Base-by-base conservation (phyloP, 306 rosid species). In the Vigna radiata region DNA sequence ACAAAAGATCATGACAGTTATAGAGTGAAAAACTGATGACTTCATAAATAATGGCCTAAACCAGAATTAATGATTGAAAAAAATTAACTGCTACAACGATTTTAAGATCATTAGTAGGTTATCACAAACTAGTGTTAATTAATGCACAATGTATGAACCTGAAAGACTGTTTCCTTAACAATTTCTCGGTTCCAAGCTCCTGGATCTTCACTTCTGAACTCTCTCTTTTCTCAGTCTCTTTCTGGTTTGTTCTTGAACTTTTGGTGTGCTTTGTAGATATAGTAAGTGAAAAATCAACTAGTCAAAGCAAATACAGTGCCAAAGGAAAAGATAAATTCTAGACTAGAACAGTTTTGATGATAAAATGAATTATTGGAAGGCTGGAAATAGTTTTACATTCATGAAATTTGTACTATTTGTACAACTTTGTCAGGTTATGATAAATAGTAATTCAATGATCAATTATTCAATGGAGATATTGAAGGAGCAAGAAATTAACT, bases 231-330 rank as follows among this genome's bases (percentile, higher is more conserved):
- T 53, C 21, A 11, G 31, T n/a, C 13, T 66, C 65, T 66, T 37
- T 23, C 21, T 67, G 48, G 10, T 43, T 73, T 44, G 17, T 44
- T 0, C 54, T 16, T n/a, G 15, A 53, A 43, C 69, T 39, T 46
- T 46, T 66, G 23, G 37, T 67, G 13, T 56, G 37, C 70, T 66
- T 80, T 56, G 64, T 73, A 67, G 46, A 29, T 4, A n/a, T 65
- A 54, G 68, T 8, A 12, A 50, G 13, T 77, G 36, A 68, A 23
- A 16, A 27, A 4, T 36, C 12, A 58, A 23, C 25, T 49, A 50
- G 80, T 76, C 73, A 53, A 52, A 52, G 8, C 14, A 47, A 31
- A 61, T 19, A 72, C 53, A 13, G 66, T 71, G n/a, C 9, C 25
- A 8, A 9, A 16, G 49, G 59, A 27, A 43, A 69, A 33, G 31